Evolutionary conservation across 106 monocot species (phyloP), one percentile per base, ranked within the genome.

Genomic region (Dactylorhiza incarnata): DNA sequence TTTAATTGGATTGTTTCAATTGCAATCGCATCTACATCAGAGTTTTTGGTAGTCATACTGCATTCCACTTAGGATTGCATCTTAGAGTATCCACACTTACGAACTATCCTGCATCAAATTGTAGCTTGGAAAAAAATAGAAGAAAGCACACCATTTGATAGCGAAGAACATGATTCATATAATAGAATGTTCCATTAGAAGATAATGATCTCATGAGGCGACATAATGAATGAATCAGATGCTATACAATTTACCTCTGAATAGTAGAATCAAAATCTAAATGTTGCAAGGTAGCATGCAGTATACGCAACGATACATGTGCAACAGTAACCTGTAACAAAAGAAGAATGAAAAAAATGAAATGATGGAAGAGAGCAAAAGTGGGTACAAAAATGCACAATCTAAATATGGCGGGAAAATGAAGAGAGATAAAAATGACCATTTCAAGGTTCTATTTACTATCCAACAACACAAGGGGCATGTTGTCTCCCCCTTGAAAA

Each of bases 251-350:
- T 15, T 86, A 93, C 93, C 90, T 92, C 82, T 26, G 62, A 51
- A 61, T 73, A 74, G 62, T 56, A 3, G 16, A 63, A 26, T 74
- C 22, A 54, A 51, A 74, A 76, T 61, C 81, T 47, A 86, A n/a
- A 68, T 84, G 72, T 56, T 84, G 82, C 78, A 91, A 82, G 37
- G 84, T 59, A 13, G 49, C 79, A 68, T 78, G 82, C 74, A 94
- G 63, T 79, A 94, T 82, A 79, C 79, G 74, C 79, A 94, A 61
- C 68, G 91, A 85, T 80, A 56, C 83, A 84, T 80, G 75, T 5
- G 79, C 79, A 71, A 85, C 49, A 75, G 76, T 17, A 65, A 72
- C 87, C 94, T 94, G 91, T 77, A 83, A 53, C 24, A 56, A 65
- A 76, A 73, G 2, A 54, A 73, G 37, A 37, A 37, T 37, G 37